Conservation (phyloP, 2,329 filamentous ascomycete species). For the Pyricularia grisea region DNA sequence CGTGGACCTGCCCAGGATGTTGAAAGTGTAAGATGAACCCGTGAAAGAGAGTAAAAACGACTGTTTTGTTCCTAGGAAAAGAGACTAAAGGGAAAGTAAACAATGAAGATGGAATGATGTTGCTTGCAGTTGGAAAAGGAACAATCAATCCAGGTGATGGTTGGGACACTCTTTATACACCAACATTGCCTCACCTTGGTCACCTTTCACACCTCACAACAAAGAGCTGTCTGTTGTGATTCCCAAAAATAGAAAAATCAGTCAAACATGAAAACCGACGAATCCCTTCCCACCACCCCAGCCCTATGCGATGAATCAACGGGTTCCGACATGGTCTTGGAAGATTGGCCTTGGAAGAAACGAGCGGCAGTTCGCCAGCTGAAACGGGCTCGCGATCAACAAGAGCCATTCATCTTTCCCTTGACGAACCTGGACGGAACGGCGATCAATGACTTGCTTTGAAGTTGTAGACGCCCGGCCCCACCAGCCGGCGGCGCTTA, state of each 20-base stretch:
- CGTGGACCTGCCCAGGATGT: constrained; percentile 1
- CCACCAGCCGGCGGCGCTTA: constrained; percentile 1
- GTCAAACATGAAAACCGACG: neutral
- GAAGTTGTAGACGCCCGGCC: neutral
- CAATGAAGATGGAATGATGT: neutral
- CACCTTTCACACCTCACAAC: neutral
- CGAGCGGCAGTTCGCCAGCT: neutral
- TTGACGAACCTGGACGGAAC: neutral
- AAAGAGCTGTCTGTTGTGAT: neutral
- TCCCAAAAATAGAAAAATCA: neutral
- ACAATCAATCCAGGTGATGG: neutral
- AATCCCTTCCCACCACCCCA: neutral
- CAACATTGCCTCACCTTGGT: neutral
- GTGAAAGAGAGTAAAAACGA: neutral
- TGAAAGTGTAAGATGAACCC: neutral
- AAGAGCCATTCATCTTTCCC: neutral
- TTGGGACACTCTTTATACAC: constrained; percentile 1
- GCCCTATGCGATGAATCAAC: neutral
- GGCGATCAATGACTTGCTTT: neutral
- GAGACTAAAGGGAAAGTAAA: neutral
- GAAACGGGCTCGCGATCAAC: neutral
- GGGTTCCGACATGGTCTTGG: neutral
- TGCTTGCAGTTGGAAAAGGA: neutral
- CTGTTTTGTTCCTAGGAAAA: neutral
- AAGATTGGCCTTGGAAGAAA: neutral